Base-by-base conservation (phyloP, 2,329 filamentous ascomycete genomes). In the Cladosporium sp. region DNA sequence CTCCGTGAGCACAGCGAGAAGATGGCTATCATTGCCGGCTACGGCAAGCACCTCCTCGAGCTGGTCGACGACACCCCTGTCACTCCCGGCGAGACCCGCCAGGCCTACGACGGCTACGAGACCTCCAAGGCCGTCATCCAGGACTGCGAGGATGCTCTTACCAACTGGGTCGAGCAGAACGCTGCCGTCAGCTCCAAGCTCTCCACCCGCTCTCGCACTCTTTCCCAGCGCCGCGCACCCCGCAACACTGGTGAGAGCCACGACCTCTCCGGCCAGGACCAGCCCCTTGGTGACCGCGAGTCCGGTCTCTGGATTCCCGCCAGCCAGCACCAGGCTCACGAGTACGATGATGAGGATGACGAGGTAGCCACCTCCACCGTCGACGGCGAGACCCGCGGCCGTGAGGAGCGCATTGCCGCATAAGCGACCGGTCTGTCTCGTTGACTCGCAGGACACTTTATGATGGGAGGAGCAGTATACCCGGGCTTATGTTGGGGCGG, bases 51-150 rank as follows among this genome's bases (percentile, higher is more conserved):
- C 78, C 86, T 99, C n/a, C 86, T 99, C 51, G 93, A 98, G 79
- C 86, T 99, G 56, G 89, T 99, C 70, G 95, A 99, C 76, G 95
- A 99, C 77, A 96, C 91, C 7, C 95, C 95, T 1, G 95, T 99
- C 64, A 99, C 95, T 6, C 95, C 95, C 26, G 95, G 95, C 72
- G 95, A 99, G 85, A 98, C 94, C 23, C 91, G 95, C 69, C 88
- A 92, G 62, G 93, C 95, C 1, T 99, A 99, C 76, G 95, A 99
- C 75, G 95, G 95, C 68, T 99, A 99, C 77, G 95, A 99, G 79
- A 93, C 93, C 68, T 96, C 92, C 86, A 98, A 97, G 83, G 94
- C 87, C 69, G 98, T 99, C 80, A 98, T 99, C 75, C 95, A 99
- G 82, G 95, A 99, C 80, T 99, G 95, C 79, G 95, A 99, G 81